A percentile compares a stretch with the other conserved stretches of the same genome.
Evolutionary conservation across 768 basidiomycete species (phyloP).

Genomic region (Russula brevipes): DNA sequence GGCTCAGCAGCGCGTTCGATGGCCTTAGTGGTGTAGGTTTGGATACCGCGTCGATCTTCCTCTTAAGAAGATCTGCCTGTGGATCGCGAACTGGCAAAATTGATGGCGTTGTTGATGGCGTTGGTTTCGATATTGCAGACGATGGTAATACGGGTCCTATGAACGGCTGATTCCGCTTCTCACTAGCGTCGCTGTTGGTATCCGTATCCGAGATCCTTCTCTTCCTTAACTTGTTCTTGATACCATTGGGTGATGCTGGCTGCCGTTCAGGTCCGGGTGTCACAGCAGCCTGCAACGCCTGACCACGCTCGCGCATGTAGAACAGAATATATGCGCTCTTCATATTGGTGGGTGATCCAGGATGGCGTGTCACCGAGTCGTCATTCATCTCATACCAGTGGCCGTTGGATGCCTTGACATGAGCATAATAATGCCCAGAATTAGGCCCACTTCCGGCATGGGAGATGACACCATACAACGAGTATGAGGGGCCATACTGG

Average conservation of each 20-base stretch:
- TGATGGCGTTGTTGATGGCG: slow-evolving; percentile 3
- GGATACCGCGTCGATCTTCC: slow-evolving; percentile 45
- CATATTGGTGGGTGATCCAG: slow-evolving; percentile 48
- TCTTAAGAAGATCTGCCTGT: slow-evolving; percentile 48
- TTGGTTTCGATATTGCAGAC: slow-evolving; percentile 29
- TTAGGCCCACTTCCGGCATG: slow-evolving; percentile 92
- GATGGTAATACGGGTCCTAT: slow-evolving; percentile 67
- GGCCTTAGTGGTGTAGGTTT: slow-evolving; percentile 24
- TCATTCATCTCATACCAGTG: slow-evolving; percentile 96
- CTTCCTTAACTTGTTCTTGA: slow-evolving; percentile 45
- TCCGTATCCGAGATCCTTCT: slow-evolving; percentile 44
- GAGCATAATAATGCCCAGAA: slow-evolving; percentile 92
- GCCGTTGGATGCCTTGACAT: slow-evolving; percentile 63
- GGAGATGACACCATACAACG: slow-evolving; percentile 85
- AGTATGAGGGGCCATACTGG: slow-evolving; percentile 71
- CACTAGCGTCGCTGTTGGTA: slow-evolving; percentile 40
- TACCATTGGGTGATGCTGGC: slow-evolving; percentile 27
- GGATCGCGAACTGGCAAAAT: slow-evolving; percentile 38
- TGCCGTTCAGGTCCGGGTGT: slow-evolving; percentile 28
- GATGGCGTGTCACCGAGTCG: slow-evolving; percentile 52
- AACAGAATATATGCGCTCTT: slow-evolving; percentile 91
- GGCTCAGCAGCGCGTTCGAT: slow-evolving; percentile 36
- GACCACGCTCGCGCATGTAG: slow-evolving; percentile 79
- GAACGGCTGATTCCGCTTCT: slow-evolving; percentile 49
- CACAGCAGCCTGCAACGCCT: slow-evolving; percentile 62